Conservation (phyloP, 1,139 yeast genomes). For the Geotrichum candidum region DNA sequence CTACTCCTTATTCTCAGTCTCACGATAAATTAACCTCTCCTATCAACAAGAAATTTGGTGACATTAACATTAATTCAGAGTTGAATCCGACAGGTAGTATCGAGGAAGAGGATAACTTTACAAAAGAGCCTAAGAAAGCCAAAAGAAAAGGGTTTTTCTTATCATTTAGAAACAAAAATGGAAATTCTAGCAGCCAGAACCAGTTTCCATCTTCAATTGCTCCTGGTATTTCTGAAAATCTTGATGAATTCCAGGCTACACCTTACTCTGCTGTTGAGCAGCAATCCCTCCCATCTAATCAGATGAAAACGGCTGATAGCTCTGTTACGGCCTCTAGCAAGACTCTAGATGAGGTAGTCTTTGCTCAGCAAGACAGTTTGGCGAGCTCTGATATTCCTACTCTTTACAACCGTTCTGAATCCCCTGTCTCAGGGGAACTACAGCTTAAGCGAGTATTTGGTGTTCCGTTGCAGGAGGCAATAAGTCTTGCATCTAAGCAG, state of each 20-base stretch:
- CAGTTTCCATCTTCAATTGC: background rate
- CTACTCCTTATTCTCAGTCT: background rate
- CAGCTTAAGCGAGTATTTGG: slow-evolving; percentile 49
- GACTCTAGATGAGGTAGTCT: slow-evolving; percentile 8
- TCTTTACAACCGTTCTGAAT: background rate
- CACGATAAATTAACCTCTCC: background rate
- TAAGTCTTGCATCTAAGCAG: slow-evolving; percentile 43
- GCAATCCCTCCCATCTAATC: slow-evolving; percentile 1
- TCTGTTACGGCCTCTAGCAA: background rate
- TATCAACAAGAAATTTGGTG: background rate
- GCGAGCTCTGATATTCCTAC: background rate
- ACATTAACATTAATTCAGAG: slow-evolving; percentile 2
- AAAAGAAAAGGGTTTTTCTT: slow-evolving; percentile 59
- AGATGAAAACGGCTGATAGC: background rate
- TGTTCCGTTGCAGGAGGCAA: slow-evolving; percentile 51
- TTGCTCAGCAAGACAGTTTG: slow-evolving; percentile 7
- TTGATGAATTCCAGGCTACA: slow-evolving; percentile 16
- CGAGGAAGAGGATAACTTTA: slow-evolving; percentile 27
- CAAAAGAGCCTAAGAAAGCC: slow-evolving; percentile 41
- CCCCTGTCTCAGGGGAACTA: background rate
- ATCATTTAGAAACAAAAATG: slow-evolving; percentile 38
- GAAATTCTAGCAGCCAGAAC: background rate
- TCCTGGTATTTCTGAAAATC: background rate
- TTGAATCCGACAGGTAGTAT: slow-evolving; percentile 11
- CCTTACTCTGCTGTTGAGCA: slow-evolving; percentile 19